A percentile compares a stretch with the other conserved stretches of the same genome.
Conservation (phyloP, 768 basidiomycete species). For the Naganishia onofrii region DNA sequence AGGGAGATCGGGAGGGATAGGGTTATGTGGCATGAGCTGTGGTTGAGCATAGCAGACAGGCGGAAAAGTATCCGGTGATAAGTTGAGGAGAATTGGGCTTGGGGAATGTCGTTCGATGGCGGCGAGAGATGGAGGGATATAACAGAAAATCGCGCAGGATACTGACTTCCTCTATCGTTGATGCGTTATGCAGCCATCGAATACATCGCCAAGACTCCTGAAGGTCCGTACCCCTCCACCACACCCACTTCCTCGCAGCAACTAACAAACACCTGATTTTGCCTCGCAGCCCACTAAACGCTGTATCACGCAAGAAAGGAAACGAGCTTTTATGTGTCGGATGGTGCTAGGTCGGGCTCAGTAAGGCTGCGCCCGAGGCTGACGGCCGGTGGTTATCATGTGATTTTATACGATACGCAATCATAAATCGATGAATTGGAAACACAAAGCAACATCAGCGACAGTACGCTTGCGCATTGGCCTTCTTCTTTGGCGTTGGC, state of each 20-base stretch:
- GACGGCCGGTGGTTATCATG: not conserved
- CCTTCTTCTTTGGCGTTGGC: no score
- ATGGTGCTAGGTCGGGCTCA: not conserved
- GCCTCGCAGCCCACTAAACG: slow-evolving; percentile 9
- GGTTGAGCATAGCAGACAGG: no score
- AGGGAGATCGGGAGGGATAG: no score
- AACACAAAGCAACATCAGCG: no score
- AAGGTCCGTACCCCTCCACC: not conserved
- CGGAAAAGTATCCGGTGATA: no score
- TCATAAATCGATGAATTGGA: slow-evolving; percentile 12
- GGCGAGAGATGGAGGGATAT: not conserved
- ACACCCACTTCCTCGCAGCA: not conserved
- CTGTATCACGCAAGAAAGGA: not conserved
- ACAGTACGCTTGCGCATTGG: no score
- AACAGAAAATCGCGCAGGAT: not conserved
- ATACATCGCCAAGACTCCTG: slow-evolving; percentile 69
- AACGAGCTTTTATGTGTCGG: not conserved
- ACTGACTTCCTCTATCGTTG: not conserved
- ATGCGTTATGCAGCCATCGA: slow-evolving; percentile 70
- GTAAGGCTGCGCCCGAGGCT: no score
- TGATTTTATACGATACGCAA: slow-evolving; percentile 19
- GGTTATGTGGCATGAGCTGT: no score
- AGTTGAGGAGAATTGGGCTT: no score
- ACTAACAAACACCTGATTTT: not conserved
- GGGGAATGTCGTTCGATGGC: no score